These are phyloP conservation scores for Russula vinacea DNA, from an alignment of 768 basidiomycete genomes.

Conservation along the genomic window DNA sequence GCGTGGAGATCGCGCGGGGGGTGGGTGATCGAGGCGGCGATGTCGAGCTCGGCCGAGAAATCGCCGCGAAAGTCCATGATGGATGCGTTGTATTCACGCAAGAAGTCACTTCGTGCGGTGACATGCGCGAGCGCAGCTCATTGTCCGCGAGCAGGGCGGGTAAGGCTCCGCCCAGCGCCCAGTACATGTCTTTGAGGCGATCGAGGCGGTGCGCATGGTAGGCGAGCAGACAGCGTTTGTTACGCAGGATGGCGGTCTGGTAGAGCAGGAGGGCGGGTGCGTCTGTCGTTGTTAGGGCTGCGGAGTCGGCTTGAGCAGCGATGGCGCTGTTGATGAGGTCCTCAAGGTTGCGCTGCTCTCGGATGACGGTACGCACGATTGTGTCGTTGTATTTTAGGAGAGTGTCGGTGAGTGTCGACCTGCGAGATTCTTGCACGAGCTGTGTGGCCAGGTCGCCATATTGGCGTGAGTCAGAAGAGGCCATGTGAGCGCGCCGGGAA, in stretches of 20 bases:
- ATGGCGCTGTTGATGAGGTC: slow-evolving; percentile 44
- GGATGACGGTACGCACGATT: slow-evolving; percentile 78
- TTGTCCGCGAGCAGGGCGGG: slow-evolving; percentile 72
- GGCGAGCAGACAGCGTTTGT: slow-evolving; percentile 93
- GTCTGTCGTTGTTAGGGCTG: slow-evolving; percentile 45
- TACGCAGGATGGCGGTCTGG: slow-evolving; percentile 85
- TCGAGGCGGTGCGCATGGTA: slow-evolving; percentile 88
- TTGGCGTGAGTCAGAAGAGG: slow-evolving; percentile 51
- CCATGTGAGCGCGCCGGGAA: slow-evolving; percentile 32
- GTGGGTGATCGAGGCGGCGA: slow-evolving; percentile 74
- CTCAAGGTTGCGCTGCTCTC: slow-evolving; percentile 90
- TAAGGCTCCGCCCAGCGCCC: slow-evolving; percentile 82
- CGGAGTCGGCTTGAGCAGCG: slow-evolving; percentile 36
- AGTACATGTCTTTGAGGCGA: slow-evolving; percentile 82
- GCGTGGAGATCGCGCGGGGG: slow-evolving; percentile 91
- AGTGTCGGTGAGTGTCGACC: slow-evolving; percentile 79
- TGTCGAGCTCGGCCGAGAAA: slow-evolving; percentile 82
- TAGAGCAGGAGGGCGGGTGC: slow-evolving; percentile 70
- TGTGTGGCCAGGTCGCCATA: slow-evolving; percentile 85
- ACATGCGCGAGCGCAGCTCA: slow-evolving; percentile 68
- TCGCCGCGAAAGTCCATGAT: slow-evolving; percentile 83
- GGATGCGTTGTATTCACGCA: slow-evolving; percentile 74
- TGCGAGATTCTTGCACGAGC: slow-evolving; percentile 80
- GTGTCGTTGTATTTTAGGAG: slow-evolving; percentile 90
- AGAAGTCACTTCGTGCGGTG: slow-evolving; percentile 79